phyloP scores from a whole-genome alignment of 306 rosid genomes.

The Quercus suber region DNA sequence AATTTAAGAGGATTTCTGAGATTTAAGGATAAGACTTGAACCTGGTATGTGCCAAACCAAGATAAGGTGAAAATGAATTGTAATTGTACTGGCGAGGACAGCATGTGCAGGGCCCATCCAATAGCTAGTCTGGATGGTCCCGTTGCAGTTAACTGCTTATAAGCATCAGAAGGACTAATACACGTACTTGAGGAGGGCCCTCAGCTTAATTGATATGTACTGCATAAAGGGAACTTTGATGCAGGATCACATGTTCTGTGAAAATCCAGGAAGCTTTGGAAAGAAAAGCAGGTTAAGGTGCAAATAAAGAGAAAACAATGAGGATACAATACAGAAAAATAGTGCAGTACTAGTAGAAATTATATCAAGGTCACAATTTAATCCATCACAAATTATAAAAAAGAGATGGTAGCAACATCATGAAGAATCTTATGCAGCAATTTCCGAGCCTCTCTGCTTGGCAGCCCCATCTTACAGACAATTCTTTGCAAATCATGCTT shows the following conservation, averaged over 20 bases:
- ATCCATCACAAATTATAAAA: background rate
- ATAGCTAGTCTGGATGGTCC: slow-evolving; percentile 19
- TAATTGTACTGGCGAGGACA: slow-evolving; percentile 7
- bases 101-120: slow-evolving; percentile 24
- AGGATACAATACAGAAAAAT: background rate
- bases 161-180: slow-evolving; percentile 15
- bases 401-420: background rate
- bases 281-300: slow-evolving; percentile 13
- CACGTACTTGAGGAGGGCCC: slow-evolving; percentile 35
- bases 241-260: slow-evolving; percentile 12
- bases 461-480: background rate
- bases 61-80: slow-evolving; percentile 10
- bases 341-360: background rate
- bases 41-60: slow-evolving; percentile 25
- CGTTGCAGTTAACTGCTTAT: background rate
- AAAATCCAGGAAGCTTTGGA: background rate
- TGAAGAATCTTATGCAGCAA: background rate
- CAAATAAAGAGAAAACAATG: background rate
- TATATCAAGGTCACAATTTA: background rate
- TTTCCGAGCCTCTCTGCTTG: background rate
- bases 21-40: slow-evolving; percentile 15
- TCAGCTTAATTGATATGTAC: slow-evolving; percentile 19
- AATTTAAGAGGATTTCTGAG: slow-evolving; percentile 4
- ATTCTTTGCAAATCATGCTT: background rate
- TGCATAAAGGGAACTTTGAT: slow-evolving; percentile 8